Percentiles rank a stretch among this genome's conserved stretches.
These are phyloP conservation scores for Cladorrhinum samala DNA, from an alignment of 495 filamentous ascomycete genomes.

Conservation along the genomic window DNA sequence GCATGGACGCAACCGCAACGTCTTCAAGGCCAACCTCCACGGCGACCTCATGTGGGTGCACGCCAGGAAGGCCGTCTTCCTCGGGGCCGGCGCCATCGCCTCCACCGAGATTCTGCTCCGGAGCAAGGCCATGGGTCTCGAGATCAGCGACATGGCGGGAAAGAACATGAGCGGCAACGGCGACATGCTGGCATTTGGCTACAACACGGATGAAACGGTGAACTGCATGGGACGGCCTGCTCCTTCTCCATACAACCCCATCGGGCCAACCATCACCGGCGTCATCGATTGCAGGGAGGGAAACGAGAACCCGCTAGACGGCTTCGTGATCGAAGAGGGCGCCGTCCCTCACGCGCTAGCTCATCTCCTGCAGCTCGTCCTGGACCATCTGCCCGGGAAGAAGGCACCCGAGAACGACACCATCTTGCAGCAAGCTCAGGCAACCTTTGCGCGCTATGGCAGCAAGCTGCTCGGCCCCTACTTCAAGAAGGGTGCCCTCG, in stretches of 20 bases:
- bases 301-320: conserved; percentile 52
- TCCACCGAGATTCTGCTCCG: conserved; percentile 63
- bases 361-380: conserved; percentile 50
- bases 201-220: conserved; percentile 50
- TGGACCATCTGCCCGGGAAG: conserved; percentile 51
- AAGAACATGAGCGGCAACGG: conserved; percentile 64
- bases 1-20: conserved; percentile 53
- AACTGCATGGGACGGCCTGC: conserved; percentile 50
- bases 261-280: conserved; percentile 60
- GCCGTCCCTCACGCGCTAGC: conserved; percentile 53
- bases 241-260: conserved; percentile 43
- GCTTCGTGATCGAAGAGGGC: conserved; percentile 61
- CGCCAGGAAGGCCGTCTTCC: conserved; percentile 53
- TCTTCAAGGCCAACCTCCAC: conserved; percentile 51
- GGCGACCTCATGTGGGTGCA: conserved; percentile 65
- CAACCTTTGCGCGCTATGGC: conserved; percentile 42
- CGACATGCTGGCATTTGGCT: conserved; percentile 60
- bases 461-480: conserved; percentile 54
- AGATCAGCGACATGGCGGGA: conserved; percentile 52
- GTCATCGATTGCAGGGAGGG: conserved; percentile 55
- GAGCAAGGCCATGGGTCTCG: conserved; percentile 53
- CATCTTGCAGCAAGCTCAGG: conserved; percentile 36
- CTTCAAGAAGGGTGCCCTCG: conserved; percentile 45
- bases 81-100: conserved; percentile 55
- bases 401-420: conserved; percentile 34